Percentiles rank a stretch among this genome's conserved stretches.
Evolutionary conservation across 805 yeast species (phyloP).

Genomic region (Starmerella lactis-condensi): DNA sequence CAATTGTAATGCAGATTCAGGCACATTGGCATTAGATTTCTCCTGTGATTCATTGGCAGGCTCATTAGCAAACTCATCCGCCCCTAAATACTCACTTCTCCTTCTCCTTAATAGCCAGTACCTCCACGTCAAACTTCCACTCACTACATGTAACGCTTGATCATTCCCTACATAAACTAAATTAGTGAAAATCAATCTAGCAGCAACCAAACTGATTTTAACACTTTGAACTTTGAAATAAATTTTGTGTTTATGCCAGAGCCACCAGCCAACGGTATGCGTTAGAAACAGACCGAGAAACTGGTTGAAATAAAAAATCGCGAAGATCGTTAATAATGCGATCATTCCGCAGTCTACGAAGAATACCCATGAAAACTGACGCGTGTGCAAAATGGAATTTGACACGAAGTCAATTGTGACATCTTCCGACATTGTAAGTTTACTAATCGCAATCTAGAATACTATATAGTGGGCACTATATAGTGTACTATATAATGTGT

Average conservation of each 20-base stretch:
- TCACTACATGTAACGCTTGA: slow-evolving; percentile 48
- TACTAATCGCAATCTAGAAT: not conserved
- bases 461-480: too few species aligned
- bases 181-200: slow-evolving; percentile 62
- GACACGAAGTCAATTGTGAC: slow-evolving; percentile 13
- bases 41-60: too few species aligned
- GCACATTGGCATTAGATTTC: too few species aligned
- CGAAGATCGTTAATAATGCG: slow-evolving; percentile 39
- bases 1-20: slow-evolving; percentile 23
- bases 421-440: slow-evolving; percentile 6
- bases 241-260: slow-evolving; percentile 48
- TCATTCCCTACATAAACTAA: slow-evolving; percentile 55
- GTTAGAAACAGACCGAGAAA: slow-evolving; percentile 45
- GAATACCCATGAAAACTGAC: slow-evolving; percentile 47
- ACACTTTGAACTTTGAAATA: slow-evolving; percentile 53
- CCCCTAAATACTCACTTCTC: slow-evolving; percentile 1
- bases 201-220: slow-evolving; percentile 63
- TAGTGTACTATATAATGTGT: too few species aligned
- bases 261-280: slow-evolving; percentile 29
- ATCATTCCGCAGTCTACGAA: slow-evolving; percentile 66
- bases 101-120: slow-evolving; percentile 51
- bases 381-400: slow-evolving; percentile 18
- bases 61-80: not conserved
- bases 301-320: slow-evolving; percentile 62
- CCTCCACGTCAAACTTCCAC: slow-evolving; percentile 71